Evolutionary conservation across 1,284 basidiomycete genomes (phyloP).

Genomic region (Testicularia cyperi): DNA sequence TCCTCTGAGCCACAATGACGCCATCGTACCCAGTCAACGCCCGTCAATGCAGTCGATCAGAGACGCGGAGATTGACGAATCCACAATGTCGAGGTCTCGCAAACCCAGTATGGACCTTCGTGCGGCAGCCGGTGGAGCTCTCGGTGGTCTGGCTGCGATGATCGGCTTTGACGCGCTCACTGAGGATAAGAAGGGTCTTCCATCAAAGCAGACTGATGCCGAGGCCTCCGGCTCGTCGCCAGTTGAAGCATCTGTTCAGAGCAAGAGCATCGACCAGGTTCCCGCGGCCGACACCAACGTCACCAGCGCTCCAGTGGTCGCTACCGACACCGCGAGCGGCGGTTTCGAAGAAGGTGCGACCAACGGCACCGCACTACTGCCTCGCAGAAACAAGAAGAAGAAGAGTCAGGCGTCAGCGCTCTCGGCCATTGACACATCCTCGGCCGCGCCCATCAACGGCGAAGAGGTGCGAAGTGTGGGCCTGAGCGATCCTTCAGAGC

Average conservation of each 20-base stretch:
- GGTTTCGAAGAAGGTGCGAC: neutral
- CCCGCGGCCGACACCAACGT: neutral
- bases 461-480: too few species aligned
- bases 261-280: neutral
- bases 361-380: neutral
- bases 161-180: constrained; percentile 36
- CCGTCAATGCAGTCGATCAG: constrained; percentile 31
- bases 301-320: neutral
- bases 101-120: constrained; percentile 34
- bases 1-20: constrained; percentile 38
- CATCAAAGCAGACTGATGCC: constrained; percentile 10
- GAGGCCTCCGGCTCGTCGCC: neutral
- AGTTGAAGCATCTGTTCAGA: too few species aligned
- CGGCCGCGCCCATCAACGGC: too few species aligned
- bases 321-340: too few species aligned
- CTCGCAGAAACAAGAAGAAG: constrained; percentile 2
- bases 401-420: neutral
- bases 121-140: constrained; percentile 33
- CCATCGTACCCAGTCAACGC: constrained; percentile 29
- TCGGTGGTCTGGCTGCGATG: constrained; percentile 39
- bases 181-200: constrained; percentile 29
- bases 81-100: constrained; percentile 21
- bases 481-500: constrained; percentile 9
- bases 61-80: constrained; percentile 30
- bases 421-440: neutral